Evolutionary conservation across 179 eudicot species (phyloP), one percentile per base, ranked within the genome.

Genomic region (Pouteria campechiana): DNA sequence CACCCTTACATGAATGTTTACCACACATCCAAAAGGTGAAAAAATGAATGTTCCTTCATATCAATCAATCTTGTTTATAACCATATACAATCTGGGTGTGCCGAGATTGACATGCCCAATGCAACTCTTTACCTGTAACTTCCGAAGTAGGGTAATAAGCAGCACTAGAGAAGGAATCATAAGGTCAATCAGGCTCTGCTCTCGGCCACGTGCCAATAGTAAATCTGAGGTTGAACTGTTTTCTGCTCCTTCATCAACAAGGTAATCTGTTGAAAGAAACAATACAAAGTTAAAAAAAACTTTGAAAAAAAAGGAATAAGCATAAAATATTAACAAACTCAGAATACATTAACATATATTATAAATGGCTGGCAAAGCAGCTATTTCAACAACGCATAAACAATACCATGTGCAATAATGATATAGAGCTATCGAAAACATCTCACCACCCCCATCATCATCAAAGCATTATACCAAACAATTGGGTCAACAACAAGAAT

Each of bases 201-300:
- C 94, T 24, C 93, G 94, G 51, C 81, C 79, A 37, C 99, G 99
- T 72, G 87, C 99, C 56, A 79, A 70, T 42, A 92, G 64, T 46
- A 87, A 61, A 75, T 92, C 96, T 41, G 96, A 83, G 10, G 99
- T 80, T 41, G 96, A 69, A 64, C 78, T 87, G 56, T 78, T 55
- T 57, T 92, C 99, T 11, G 75, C 54, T 44, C 96, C 92, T 67
- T 90, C 98, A 60, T 92, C 99, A 58, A 92, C 96, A 67, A 92
- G 96, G 61, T 87, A 87, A 83, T 92, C 99, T 92, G 79, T 42
- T 55, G 38, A 48, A 47, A 22, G 47, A n/a, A 56, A 46, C 30
- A 36, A 36, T 38, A 23, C 28, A 48, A 29, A 63, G 40, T 18
- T 24, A 3, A 64, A 28, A 6, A 41, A 11, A 21, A 37, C 31